Base-by-base conservation (phyloP, 495 filamentous ascomycete species). In the Mycothermus thermophilus region DNA sequence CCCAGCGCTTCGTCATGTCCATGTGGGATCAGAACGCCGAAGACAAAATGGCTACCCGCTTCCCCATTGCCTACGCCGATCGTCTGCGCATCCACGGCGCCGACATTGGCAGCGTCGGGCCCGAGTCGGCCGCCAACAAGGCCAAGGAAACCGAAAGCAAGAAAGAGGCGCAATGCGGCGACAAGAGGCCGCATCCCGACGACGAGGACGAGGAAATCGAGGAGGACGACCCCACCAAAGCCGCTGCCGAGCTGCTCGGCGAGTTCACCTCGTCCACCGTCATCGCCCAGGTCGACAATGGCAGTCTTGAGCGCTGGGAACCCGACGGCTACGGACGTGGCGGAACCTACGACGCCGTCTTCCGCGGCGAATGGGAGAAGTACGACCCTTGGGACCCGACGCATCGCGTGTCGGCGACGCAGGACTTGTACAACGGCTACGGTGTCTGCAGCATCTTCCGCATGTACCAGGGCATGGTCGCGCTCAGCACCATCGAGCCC, bases 271-370 rank as follows among this genome's bases (percentile, higher is more conserved):
- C 62, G 13, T 59, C 60, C 0, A 55, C 64, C 28, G 51, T 64
- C 24, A 67, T 67, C 30, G 64, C 87, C 9, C 87, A 95, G 55
- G 67, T 92, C 4, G 87, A 95, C 43, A 81, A 85, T 22, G 87
- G 87, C 23, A 79, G 74, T 20, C 66, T 87, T 4, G 87, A 95
- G 57, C 74, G 87, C 5, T 95, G 87, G 87, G 87, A 94, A 55
- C 72, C 79, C 31, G 69, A 75, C 17, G 83, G 83, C 24, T 95
- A 95, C 51, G 72, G 80, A 2, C 66, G 58, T 32, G 72, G 70
- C 15, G 62, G 64, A 5, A 80, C 85, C 8, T 95, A 93, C 57
- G 64, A 74, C 23, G 63, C 74, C 26, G 77, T 95, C 30, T 79
- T 80, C 39, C 55, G 71, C 33, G 87, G 85, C 7, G 62, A 77